Evolutionary conservation across 1,139 yeast species (phyloP).

Genomic region (Diutina pseudorugosa): DNA sequence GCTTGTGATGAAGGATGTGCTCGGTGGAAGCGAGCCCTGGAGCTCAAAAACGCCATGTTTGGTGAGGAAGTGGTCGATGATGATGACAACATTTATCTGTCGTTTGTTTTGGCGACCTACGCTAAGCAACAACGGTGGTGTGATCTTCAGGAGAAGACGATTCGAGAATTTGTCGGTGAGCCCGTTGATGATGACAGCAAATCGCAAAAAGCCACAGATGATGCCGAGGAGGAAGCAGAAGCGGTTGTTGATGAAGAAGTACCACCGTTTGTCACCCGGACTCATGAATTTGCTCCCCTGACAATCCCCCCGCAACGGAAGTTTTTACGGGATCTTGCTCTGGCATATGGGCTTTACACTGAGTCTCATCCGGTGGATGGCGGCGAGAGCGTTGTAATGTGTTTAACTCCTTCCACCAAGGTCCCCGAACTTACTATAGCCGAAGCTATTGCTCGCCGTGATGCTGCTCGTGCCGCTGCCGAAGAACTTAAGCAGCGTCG

Average conservation of each 20-base stretch:
- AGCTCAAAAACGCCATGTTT: conserved; percentile 49
- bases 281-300: conserved; percentile 66
- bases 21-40: conserved; percentile 43
- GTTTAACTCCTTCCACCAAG: conserved; percentile 23
- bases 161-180: conserved; percentile 37
- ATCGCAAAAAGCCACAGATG: conserved; percentile 11
- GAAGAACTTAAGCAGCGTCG: conserved; percentile 13
- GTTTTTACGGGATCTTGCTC: conserved; percentile 60
- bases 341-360: conserved; percentile 43
- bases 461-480: conserved; percentile 17
- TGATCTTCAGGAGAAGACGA: conserved; percentile 39
- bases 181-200: conserved; percentile 7
- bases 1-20: conserved; percentile 69
- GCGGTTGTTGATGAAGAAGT: background rate
- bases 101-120: conserved; percentile 29
- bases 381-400: conserved; percentile 55
- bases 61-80: conserved; percentile 18
- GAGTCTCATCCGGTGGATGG: conserved; percentile 83
- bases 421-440: conserved; percentile 19
- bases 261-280: conserved; percentile 6
- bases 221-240: conserved; percentile 4
- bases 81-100: conserved; percentile 20
- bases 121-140: conserved; percentile 54
- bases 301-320: conserved; percentile 44
- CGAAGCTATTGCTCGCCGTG: conserved; percentile 17